Base-by-base conservation (phyloP, 176 grass and related monocot species). In the Melocanna baccifera region DNA sequence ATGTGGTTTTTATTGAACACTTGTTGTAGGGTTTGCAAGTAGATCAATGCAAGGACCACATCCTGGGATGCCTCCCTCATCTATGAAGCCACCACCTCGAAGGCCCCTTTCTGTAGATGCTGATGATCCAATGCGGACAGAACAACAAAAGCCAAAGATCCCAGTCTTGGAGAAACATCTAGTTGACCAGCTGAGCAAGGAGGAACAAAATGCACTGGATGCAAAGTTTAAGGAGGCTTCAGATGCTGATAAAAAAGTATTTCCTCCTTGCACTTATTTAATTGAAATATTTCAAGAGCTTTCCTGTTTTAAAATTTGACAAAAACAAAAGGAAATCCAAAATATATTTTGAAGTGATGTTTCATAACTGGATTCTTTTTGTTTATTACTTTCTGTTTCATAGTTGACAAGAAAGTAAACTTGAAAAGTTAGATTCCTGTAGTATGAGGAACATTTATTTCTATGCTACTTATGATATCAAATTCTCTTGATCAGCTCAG, bases 231-330 rank as follows among this genome's bases (percentile, higher is more conserved):
- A 92, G 74, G 97, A 99, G 83, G 93, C 97, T 70, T 88, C 93
- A 83, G 97, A 96, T 69, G 91, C 97, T 64, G 97, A 99, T 72
- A 94, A 92, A 87, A 99, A 96, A 36, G 97, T 92, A 89, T 74
- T 59, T 50, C n/a, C 50, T 57, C 48, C 12, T 18, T 52, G 4
- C 1, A 48, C n/a, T 62, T 80, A 46, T 87, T 89, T 22, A 51
- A 57, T 61, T 19, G 56, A 74, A 67, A 81, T 68, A 67, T 41
- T 50, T 57, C 12, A 77, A 32, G 79, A 80, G 9, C 15, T 37
- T 43, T 61, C 9, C 75, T 80, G 55, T 69, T 46, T 59, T 41
- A 32, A 61, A 37, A n/a, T 85, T 81, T 11, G 55, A 40, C n/a
- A 68, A 58, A 84, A 73, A 65, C 36, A 56, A 42, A 78, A 14